Base-by-base conservation (phyloP, 345 rosid genomes). In the Euphorbia tirucalli region DNA sequence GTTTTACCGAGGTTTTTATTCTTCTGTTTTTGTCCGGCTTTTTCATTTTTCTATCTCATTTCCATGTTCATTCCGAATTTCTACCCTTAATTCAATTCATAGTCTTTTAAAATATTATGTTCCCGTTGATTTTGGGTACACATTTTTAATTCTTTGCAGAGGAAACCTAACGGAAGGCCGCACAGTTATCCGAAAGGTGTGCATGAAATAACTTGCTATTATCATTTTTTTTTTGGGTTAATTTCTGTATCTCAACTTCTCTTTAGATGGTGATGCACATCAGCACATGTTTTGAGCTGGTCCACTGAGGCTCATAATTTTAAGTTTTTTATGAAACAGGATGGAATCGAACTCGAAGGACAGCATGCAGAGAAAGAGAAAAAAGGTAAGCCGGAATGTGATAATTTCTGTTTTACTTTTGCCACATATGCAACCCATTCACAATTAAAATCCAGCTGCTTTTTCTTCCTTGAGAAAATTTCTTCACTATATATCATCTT, bases 331-430 rank as follows among this genome's bases (percentile, higher is more conserved):
- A 61, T 25, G 16, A 25, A 66, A 48, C 54, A 66, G 43, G 14
- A 66, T 66, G 70, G 70, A 66, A 28, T 66, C 11, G 43, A 49
- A 10, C 56, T 46, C 43, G 16, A 66, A 66, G 58, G 70, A 66
- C 48, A 19, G 58, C 59, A 18, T 49, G 41, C 70, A 66, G 6
- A 66, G 58, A n/a, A 66, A 66, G 70, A 48, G 70, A 5, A 66
- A 66, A 66, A 66, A 49, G 58, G 70, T 66, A 25, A 66, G 49
- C 50, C 46, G 24, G 43, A 39, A 39, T 39, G 18, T 28, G 10
- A 57, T 61, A 10, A 61, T 11, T 31, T 31, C 25, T 30, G 4
- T 32, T 61, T 32, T 32, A 19, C n/a, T 60, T 60, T 30, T 7
- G 37, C 6, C 54, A 48, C 5, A 48, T 48, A 52, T 22, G 1